phyloP scores from a whole-genome alignment of 2,329 filamentous ascomycete species.

The Xenosphaeropsis pyriputrescens region DNA sequence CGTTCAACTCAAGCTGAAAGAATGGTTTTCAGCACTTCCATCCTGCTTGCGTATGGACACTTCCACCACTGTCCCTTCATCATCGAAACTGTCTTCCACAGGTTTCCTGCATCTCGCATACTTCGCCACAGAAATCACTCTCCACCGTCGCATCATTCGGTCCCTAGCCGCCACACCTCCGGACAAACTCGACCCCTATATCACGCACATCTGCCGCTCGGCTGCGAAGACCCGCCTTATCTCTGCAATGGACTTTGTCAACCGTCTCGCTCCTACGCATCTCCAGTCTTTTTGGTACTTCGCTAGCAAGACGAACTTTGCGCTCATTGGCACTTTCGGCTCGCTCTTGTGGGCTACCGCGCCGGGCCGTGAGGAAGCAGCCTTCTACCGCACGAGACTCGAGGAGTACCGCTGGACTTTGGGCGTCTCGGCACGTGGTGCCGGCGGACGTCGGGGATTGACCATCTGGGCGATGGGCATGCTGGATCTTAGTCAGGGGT shows the following conservation, averaged over 20 bases:
- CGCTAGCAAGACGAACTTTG: slow-evolving; percentile 79
- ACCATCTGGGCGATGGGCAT: slow-evolving; percentile 65
- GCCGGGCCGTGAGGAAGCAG: slow-evolving; percentile 74
- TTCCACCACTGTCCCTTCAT: slow-evolving; percentile 24
- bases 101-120: slow-evolving; percentile 83
- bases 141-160: slow-evolving; percentile 81
- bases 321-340: slow-evolving; percentile 87
- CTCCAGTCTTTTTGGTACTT: slow-evolving; percentile 90
- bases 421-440: slow-evolving; percentile 60
- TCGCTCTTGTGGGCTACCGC: slow-evolving; percentile 81
- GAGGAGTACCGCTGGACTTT: slow-evolving; percentile 92
- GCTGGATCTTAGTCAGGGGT: slow-evolving; percentile 55
- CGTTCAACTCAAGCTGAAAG: slow-evolving; percentile 68
- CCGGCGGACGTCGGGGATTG: slow-evolving; percentile 32
- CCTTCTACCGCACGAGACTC: slow-evolving; percentile 77
- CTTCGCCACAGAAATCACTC: slow-evolving; percentile 85
- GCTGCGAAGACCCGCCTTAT: slow-evolving; percentile 90
- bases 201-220: slow-evolving; percentile 82
- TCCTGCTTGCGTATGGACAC: slow-evolving; percentile 50
- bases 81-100: slow-evolving; percentile 37
- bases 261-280: slow-evolving; percentile 74
- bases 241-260: slow-evolving; percentile 94
- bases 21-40: slow-evolving; percentile 63
- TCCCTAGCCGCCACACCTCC: slow-evolving; percentile 38
- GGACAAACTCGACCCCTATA: slow-evolving; percentile 54